A percentile compares a stretch with the other conserved stretches of the same genome.
Conservation (phyloP, 2,329 filamentous ascomycete species). For the Curvularia sp. region DNA sequence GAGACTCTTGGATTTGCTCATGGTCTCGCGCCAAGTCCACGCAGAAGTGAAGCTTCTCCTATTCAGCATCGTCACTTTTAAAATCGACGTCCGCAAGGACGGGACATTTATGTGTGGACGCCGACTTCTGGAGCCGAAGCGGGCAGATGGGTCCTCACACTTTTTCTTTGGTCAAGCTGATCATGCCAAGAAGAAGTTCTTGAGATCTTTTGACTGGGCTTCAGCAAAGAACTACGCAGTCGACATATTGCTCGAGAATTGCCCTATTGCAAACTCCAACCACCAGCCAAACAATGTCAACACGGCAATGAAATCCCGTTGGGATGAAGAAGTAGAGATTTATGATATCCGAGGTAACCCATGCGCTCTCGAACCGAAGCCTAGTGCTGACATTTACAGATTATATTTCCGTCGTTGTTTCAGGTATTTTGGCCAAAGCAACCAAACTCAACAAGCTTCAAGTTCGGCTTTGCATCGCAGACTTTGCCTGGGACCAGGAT, state of each 20-base stretch:
- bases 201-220: slow-evolving; percentile 37
- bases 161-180: slow-evolving; percentile 26
- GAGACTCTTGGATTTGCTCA: slow-evolving; percentile 31
- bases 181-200: slow-evolving; percentile 29
- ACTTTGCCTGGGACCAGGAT: slow-evolving; percentile 34
- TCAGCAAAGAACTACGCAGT: slow-evolving; percentile 45
- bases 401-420: slow-evolving; percentile 41
- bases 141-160: slow-evolving; percentile 37
- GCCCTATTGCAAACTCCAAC: not conserved
- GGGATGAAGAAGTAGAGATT: slow-evolving; percentile 48
- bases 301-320: slow-evolving; percentile 11
- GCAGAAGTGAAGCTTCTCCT: slow-evolving; percentile 40
- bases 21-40: slow-evolving; percentile 38
- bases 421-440: slow-evolving; percentile 40
- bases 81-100: slow-evolving; percentile 40
- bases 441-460: slow-evolving; percentile 39
- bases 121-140: slow-evolving; percentile 37
- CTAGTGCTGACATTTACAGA: slow-evolving; percentile 22
- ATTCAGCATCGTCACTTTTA: slow-evolving; percentile 40
- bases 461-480: slow-evolving; percentile 37
- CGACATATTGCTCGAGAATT: slow-evolving; percentile 42
- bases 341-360: slow-evolving; percentile 44
- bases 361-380: too few relatives aligned
- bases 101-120: slow-evolving; percentile 46
- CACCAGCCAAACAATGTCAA: not conserved